Conservation (phyloP, 176 grass and related monocot species). For the bread wheat (Triticum aestivum) region IWGSC_CS_RefSeq_v2.1 NC_057808.1:49353405-49353904, state of each 20-base stretch:
- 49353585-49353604: slow-evolving; percentile 43
- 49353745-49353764: slow-evolving; percentile 58
- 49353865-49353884: slow-evolving; percentile 23
- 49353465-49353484: slow-evolving; percentile 47
- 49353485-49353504: slow-evolving; percentile 30
- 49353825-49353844: slow-evolving; percentile 63
- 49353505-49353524: slow-evolving; percentile 7
- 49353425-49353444: slow-evolving; percentile 59
- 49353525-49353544: neutral
- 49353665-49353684: slow-evolving; percentile 8
- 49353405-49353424: slow-evolving; percentile 72
- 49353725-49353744: slow-evolving; percentile 54
- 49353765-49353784: slow-evolving; percentile 81
- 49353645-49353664: slow-evolving; percentile 32
- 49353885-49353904: slow-evolving; percentile 30
- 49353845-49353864: slow-evolving; percentile 19
- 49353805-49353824: slow-evolving; percentile 58
- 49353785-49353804: slow-evolving; percentile 57
- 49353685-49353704: slow-evolving; percentile 17
- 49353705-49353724: slow-evolving; percentile 35
- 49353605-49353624: slow-evolving; percentile 24
- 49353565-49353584: slow-evolving; percentile 13
- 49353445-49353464: slow-evolving; percentile 49
- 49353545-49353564: slow-evolving; percentile 3
- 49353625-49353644: slow-evolving; percentile 1